Evolutionary conservation across 805 yeast species (phyloP), one percentile per base, ranked within the genome.

Genomic region (Yamadazyma philogaea): DNA sequence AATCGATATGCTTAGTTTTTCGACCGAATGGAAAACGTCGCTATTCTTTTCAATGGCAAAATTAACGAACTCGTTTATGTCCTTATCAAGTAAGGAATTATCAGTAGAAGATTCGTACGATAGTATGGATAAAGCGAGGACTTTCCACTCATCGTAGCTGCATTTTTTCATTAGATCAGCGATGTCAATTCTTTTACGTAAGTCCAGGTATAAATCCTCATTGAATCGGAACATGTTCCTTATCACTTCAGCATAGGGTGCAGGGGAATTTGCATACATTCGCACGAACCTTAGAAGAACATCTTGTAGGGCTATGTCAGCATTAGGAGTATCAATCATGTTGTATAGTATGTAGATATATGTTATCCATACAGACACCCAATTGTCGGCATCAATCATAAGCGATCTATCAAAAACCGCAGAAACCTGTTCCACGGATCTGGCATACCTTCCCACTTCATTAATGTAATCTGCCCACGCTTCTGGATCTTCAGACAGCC

Each of bases 11-110:
- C 69, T 52, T 7, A 68, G 45, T 45, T 70, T 69, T 46, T 75
- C 81, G 2, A 77, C 65, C 0, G 72, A 54, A 47, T 74, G 79
- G 37, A 60, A 64, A 0, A 60, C 47, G 44, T 73, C 72, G 30
- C 53, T 50, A 42, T 63, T 56, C 7, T 51, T 42, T 8, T 46
- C 35, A 3, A 68, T 12, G 1, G 74, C 68, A 37, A 46, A 39
- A 0, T 51, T 38, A 30, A 60, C 61, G 37, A 55, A 60, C 2
- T 20, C 26, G 1, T 47, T 41, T 2, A 60, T 44, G 42, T 63
- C 66, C 3, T 40, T 24, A 18, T 53, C 52, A 14, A 57, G 44
- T n/a, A 27, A 11, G 7, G 50, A 40, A 5, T 46, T 32, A 7
- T 37, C 31, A 15, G 49, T 49, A 4, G 24, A 20, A 15, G 37